Evolutionary conservation across 805 yeast genomes (phyloP).

Genomic region (Ogataea nitratoaversa): DNA sequence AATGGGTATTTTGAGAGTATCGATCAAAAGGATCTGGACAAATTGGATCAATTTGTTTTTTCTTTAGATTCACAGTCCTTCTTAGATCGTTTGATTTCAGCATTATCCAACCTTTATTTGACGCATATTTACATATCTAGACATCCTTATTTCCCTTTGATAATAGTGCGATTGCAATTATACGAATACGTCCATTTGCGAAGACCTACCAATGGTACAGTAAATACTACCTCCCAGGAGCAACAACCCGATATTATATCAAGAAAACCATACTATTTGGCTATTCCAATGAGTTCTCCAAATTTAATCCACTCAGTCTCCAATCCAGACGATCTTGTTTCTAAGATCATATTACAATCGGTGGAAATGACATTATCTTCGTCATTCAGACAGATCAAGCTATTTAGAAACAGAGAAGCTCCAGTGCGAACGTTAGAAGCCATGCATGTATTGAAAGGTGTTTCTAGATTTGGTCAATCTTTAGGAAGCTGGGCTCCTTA

Average conservation of each 20-base stretch:
- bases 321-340: constrained; percentile 38
- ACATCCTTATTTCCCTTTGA: constrained; percentile 59
- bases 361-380: constrained; percentile 50
- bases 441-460: constrained; percentile 56
- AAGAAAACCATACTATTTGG: constrained; percentile 59
- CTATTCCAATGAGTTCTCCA: constrained; percentile 64
- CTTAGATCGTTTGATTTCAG: constrained; percentile 41
- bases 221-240: too few species aligned
- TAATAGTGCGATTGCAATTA: constrained; percentile 62
- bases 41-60: constrained; percentile 28
- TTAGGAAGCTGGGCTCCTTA: constrained; percentile 72
- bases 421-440: constrained; percentile 48
- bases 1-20: neutral
- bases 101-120: constrained; percentile 48
- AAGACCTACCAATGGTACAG: constrained; percentile 6
- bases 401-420: constrained; percentile 32
- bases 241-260: constrained; percentile 43
- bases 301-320: constrained; percentile 52
- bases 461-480: constrained; percentile 56
- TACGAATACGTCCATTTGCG: constrained; percentile 43
- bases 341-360: constrained; percentile 55
- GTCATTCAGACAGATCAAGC: constrained; percentile 39
- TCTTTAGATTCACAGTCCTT: constrained; percentile 49
- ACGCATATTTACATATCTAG: constrained; percentile 64
- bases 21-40: constrained; percentile 18